These are phyloP conservation scores for Solanum microdontum DNA, from an alignment of 257 asterid species.

Conservation along the genomic window DNA sequence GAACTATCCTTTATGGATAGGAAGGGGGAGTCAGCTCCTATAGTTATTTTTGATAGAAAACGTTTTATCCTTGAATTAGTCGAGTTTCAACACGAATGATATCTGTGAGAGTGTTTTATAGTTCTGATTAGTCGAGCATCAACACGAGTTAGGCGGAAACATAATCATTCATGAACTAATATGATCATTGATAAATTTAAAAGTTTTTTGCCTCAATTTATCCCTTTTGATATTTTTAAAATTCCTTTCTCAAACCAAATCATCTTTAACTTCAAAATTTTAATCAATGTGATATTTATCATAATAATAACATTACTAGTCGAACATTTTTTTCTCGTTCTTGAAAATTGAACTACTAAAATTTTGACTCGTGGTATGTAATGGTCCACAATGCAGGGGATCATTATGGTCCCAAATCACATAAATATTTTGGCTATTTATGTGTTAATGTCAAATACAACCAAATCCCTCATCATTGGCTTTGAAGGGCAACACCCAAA, in stretches of 20 bases:
- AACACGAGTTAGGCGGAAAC: accelerated
- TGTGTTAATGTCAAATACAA: background rate
- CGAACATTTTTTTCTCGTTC: background rate
- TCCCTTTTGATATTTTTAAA: background rate
- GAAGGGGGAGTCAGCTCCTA: background rate
- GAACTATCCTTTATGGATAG: background rate
- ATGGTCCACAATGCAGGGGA: background rate
- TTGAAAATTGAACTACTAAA: background rate
- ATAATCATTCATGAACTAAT: too few species aligned
- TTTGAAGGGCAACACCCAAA: background rate
- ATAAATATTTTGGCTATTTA: background rate
- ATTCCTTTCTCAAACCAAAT: background rate
- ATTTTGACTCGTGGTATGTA: background rate
- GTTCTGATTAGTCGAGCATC: too few species aligned
- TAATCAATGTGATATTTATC: background rate
- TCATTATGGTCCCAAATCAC: background rate
- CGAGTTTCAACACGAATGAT: too few species aligned
- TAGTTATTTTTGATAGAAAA: background rate
- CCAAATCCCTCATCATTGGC: background rate
- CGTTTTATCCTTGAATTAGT: background rate
- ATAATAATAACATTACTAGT: background rate
- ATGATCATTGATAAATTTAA: background rate
- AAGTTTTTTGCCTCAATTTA: background rate
- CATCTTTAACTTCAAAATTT: background rate
- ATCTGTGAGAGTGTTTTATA: accelerated